A percentile compares a stretch with the other conserved stretches of the same genome.
These are phyloP conservation scores for Testicularia cyperi DNA, from an alignment of 1,284 basidiomycete species.

Conservation along the genomic window DNA sequence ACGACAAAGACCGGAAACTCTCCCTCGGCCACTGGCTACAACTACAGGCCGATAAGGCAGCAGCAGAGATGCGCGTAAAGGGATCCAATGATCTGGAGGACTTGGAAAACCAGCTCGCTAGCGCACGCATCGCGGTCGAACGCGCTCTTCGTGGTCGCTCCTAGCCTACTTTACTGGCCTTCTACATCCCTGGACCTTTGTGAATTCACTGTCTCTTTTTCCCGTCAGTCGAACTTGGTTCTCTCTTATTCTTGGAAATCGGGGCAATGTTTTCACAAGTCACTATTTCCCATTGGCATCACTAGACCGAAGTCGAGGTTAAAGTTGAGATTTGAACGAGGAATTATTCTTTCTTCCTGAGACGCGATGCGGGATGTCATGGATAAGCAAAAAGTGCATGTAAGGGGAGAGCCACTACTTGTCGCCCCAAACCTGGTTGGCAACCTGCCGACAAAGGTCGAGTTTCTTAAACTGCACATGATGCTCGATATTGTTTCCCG, in stretches of 20 bases:
- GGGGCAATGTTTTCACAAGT: too few relatives aligned
- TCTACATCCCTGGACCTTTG: too few relatives aligned
- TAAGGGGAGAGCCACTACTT: too few relatives aligned
- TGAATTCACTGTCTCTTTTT: too few relatives aligned
- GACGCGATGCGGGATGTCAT: too few relatives aligned
- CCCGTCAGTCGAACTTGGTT: too few relatives aligned
- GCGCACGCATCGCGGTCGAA: conserved; percentile 10
- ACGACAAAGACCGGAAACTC: conserved; percentile 13
- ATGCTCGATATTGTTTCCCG: conserved; percentile 63
- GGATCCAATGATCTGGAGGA: conserved; percentile 18
- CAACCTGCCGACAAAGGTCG: conserved; percentile 64
- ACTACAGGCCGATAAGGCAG: conserved; percentile 23
- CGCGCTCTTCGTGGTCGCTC: conserved; percentile 3
- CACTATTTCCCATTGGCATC: too few relatives aligned
- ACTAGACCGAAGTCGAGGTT: too few relatives aligned
- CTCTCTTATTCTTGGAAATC: too few relatives aligned
- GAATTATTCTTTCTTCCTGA: too few relatives aligned
- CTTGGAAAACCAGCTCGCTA: conserved; percentile 14
- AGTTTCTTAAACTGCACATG: conserved; percentile 66
- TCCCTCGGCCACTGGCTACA: conserved; percentile 40
- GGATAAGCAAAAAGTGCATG: too few relatives aligned
- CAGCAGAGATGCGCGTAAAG: conserved; percentile 22
- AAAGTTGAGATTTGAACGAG: too few relatives aligned
- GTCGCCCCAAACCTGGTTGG: conserved; percentile 52
- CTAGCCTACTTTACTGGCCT: neutral